Evolutionary conservation across 2,329 filamentous ascomycete genomes (phyloP), one percentile per base, ranked within the genome.

Genomic region (Gyromitra esculenta): DNA sequence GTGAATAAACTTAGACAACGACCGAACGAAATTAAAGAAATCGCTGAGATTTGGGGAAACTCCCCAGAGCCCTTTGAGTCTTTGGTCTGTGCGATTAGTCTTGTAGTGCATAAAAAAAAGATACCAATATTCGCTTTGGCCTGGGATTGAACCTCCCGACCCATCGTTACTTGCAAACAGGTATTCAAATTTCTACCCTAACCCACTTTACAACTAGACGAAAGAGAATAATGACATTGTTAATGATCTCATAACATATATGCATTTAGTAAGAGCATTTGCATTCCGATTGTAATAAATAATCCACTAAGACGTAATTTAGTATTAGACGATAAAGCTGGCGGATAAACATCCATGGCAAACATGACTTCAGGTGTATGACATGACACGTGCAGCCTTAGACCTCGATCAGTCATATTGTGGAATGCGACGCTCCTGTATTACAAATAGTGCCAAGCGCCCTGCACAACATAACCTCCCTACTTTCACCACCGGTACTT

Each of bases 61-160:
- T 11, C 43, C 43, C 13, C n/a, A n/a, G 18, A 18, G 7, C n/a
- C 15, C 15, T 3, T 9, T n/a, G 18, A 52, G 6, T n/a, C 5
- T 18, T 52, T 2, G 48, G 18, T 52, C 15, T 8, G 18, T 52
- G 7, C 5, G 15, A 25, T 52, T 15, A 5, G 13, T 18, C 7
- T n/a, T 18, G 18, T 8, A 7, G 15, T 0, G 25, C 25, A 37
- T 1, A 21, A 11, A 50, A 39, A 21, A 18, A 39, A 31, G n/a
- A 18, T 41, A 15, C 37, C 1, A 41, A 41, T 8, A 21, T 18
- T 60, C n/a, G 57, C 37, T 60, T 60, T 60, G 5, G 57, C 37
- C 57, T 41, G 15, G 57, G 15, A 41, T 60, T n/a, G 57, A 60
- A 60, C 57, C 25, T 52, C 48, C 37, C n/a, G 11, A 13, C 57